Conservation (phyloP, 257 asterid species). For the Ajuga chamaepitys region DNA sequence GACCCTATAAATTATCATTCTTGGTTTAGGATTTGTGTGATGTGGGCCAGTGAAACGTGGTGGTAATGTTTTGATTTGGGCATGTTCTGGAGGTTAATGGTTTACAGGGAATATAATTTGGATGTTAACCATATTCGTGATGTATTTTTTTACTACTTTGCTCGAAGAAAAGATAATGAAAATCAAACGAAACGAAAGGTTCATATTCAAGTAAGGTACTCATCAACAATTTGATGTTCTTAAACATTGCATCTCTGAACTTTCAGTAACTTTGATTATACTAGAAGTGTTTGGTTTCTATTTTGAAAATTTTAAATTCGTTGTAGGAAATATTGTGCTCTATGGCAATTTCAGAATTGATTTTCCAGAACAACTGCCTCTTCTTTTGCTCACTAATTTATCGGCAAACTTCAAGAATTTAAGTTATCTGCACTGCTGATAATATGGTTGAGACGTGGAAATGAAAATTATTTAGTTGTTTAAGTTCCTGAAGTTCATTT, state of each 20-base stretch:
- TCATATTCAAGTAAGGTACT: no score
- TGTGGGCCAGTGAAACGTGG: neutral
- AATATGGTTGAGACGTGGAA: neutral
- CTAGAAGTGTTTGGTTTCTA: neutral
- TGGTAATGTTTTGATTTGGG: neutral
- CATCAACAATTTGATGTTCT: no score
- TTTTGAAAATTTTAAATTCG: neutral
- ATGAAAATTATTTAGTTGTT: neutral
- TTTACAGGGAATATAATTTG: neutral
- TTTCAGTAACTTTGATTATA: neutral
- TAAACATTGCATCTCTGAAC: neutral
- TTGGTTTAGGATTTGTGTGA: neutral
- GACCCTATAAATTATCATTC: neutral
- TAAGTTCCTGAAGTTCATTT: neutral
- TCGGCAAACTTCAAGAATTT: no score
- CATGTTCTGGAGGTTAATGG: neutral
- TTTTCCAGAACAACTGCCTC: neutral
- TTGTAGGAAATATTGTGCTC: neutral
- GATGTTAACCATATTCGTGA: neutral
- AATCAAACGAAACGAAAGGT: neutral
- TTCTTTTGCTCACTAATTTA: neutral
- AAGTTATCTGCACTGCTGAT: neutral
- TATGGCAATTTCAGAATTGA: neutral
- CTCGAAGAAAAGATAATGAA: neutral
- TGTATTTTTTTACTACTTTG: constrained; percentile 1